Percentiles rank a stretch among this genome's conserved stretches.
These are phyloP conservation scores for Butyriboletus loyo DNA, from an alignment of 768 basidiomycete species.

Conservation along the genomic window DNA sequence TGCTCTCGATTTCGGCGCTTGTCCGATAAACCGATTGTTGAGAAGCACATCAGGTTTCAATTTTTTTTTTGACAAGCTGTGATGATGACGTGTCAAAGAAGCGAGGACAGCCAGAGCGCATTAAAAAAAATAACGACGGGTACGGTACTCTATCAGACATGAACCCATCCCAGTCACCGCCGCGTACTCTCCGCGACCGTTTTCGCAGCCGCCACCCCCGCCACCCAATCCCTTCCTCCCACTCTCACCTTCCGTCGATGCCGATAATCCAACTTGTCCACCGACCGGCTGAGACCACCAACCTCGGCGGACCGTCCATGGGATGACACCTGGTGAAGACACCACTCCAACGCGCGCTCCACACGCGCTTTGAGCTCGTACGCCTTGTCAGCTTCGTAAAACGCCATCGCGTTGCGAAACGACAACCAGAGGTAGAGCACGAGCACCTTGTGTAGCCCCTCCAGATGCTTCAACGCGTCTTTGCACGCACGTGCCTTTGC, in stretches of 20 bases:
- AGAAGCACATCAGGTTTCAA: too few species aligned
- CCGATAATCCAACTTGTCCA: slow-evolving; percentile 21
- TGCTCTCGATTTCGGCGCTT: too few species aligned
- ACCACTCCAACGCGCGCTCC: slow-evolving; percentile 68
- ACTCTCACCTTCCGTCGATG: slow-evolving; percentile 11
- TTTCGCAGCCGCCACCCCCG: slow-evolving; percentile 22
- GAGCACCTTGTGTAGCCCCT: slow-evolving; percentile 72
- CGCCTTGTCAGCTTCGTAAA: slow-evolving; percentile 52
- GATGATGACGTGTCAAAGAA: too few species aligned
- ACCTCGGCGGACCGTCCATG: slow-evolving; percentile 2
- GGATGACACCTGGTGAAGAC: slow-evolving; percentile 42
- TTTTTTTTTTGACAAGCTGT: too few species aligned
- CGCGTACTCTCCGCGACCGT: slow-evolving; percentile 10
- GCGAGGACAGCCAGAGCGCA: not conserved
- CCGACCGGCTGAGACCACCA: not conserved
- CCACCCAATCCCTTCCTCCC: slow-evolving; percentile 13
- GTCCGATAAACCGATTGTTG: too few species aligned
- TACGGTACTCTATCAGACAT: not conserved
- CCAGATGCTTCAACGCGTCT: slow-evolving; percentile 42
- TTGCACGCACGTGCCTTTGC: slow-evolving; percentile 3
- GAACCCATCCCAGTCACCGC: not conserved
- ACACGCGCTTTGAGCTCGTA: slow-evolving; percentile 53
- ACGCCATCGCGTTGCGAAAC: slow-evolving; percentile 67
- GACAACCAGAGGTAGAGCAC: slow-evolving; percentile 84
- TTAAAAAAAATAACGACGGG: not conserved